phyloP scores from a whole-genome alignment of 108 stramenopile genomes.

The Stephanodiscus minutulus region DNA sequence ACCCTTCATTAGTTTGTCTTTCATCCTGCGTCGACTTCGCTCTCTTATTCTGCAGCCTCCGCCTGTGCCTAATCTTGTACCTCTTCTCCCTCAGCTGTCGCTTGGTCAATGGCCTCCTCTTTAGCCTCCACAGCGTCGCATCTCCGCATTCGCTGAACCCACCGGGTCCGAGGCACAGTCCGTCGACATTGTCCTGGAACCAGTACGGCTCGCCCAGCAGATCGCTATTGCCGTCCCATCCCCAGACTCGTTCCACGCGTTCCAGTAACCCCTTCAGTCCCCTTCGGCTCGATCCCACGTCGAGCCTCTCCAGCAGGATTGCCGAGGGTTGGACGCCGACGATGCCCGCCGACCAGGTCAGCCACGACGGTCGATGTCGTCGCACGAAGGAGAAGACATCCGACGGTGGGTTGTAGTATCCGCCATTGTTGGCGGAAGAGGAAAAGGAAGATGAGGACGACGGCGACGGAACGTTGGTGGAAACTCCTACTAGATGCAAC shows the following conservation, averaged over 20 bases:
- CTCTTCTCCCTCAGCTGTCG: slow-evolving; percentile 19
- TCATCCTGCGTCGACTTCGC: background rate
- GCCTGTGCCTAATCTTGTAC: slow-evolving; percentile 15
- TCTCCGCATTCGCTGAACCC: slow-evolving; percentile 80
- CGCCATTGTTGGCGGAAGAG: background rate
- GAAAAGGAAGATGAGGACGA: slow-evolving; percentile 1
- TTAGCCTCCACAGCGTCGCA: slow-evolving; percentile 71
- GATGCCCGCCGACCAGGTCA: slow-evolving; percentile 41
- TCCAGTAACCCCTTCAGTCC: slow-evolving; percentile 41
- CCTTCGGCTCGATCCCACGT: slow-evolving; percentile 27
- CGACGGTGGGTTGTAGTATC: background rate
- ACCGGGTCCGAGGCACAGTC: slow-evolving; percentile 68
- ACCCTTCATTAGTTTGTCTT: background rate
- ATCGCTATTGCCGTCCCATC: slow-evolving; percentile 27
- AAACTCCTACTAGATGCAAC: slow-evolving; percentile 62
- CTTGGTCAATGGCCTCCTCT: slow-evolving; percentile 37
- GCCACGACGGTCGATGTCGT: slow-evolving; percentile 13
- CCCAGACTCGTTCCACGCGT: slow-evolving; percentile 26
- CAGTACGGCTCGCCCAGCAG: slow-evolving; percentile 59
- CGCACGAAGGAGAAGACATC: slow-evolving; percentile 13
- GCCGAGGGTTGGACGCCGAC: slow-evolving; percentile 60
- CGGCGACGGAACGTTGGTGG: slow-evolving; percentile 36
- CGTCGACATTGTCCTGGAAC: slow-evolving; percentile 69
- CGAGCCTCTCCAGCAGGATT: slow-evolving; percentile 57
- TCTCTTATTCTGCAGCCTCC: slow-evolving; percentile 18